These are phyloP conservation scores for Turnera subulata DNA, from an alignment of 345 rosid genomes.

Conservation along the genomic window DNA sequence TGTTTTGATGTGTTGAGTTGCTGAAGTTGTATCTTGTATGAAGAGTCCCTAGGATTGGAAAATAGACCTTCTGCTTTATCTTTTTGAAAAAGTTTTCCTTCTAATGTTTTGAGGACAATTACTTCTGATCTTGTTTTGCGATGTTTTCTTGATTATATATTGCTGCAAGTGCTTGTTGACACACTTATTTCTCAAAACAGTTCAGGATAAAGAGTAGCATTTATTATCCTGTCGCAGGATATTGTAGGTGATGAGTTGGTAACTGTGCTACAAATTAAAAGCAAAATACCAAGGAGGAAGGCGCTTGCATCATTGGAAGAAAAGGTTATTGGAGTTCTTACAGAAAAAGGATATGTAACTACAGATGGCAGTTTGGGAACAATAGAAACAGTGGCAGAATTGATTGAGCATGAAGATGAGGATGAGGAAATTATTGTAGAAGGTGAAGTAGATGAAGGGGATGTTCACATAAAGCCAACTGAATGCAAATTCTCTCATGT, in stretches of 20 bases:
- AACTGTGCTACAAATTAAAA: conserved; percentile 67
- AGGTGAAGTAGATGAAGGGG: conserved; percentile 99
- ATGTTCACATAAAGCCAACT: conserved; percentile 85
- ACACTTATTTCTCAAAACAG: background rate
- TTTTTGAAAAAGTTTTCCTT: no score
- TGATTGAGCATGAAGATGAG: conserved; percentile 87
- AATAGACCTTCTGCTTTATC: no score
- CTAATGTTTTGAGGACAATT: no score
- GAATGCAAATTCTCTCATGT: conserved; percentile 62
- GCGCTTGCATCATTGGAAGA: conserved; percentile 82
- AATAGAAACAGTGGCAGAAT: conserved; percentile 56
- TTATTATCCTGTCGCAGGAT: conserved; percentile 45
- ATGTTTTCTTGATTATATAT: background rate
- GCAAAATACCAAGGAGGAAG: conserved; percentile 87
- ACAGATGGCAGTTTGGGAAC: conserved; percentile 47
- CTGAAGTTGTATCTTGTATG: no score
- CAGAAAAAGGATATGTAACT: conserved; percentile 84
- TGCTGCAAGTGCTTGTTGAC: background rate
- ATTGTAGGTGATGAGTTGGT: conserved; percentile 78
- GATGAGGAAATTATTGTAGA: conserved; percentile 96
- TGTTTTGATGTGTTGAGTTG: no score
- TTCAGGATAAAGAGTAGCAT: background rate
- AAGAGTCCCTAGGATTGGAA: no score
- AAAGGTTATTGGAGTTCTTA: conserved; percentile 61
- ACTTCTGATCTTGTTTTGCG: background rate